Percentiles rank a stretch among this genome's conserved stretches.
Conservation (phyloP, 1,284 basidiomycete species). For the Melampsora americana region DNA sequence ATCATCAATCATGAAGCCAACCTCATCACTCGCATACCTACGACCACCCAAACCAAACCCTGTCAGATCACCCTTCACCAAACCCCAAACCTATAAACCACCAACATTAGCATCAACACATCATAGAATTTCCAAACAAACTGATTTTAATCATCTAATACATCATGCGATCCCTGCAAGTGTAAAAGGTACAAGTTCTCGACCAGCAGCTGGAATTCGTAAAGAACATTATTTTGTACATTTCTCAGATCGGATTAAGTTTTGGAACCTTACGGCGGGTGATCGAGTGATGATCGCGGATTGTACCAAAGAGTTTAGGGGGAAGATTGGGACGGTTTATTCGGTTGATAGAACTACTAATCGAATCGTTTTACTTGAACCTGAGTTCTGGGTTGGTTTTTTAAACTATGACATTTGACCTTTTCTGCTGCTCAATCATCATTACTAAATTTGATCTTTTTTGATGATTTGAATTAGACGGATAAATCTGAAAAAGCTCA, state of each 20-base stretch:
- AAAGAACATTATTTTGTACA: slow-evolving; percentile 43
- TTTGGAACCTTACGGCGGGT: slow-evolving; percentile 41
- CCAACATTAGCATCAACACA: slow-evolving; percentile 15
- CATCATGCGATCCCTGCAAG: slow-evolving; percentile 41
- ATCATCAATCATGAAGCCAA: slow-evolving; percentile 15
- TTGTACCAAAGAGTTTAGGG: slow-evolving; percentile 23
- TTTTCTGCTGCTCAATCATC: background rate
- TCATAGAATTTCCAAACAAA: slow-evolving; percentile 30
- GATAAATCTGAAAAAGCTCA: slow-evolving; percentile 32
- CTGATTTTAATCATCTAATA: slow-evolving; percentile 43
- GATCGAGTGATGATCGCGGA: slow-evolving; percentile 44
- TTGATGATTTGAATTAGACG: too few species aligned
- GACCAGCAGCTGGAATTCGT: slow-evolving; percentile 31
- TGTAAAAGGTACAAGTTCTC: slow-evolving; percentile 32
- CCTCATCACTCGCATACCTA: slow-evolving; percentile 13
- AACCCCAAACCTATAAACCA: slow-evolving; percentile 29
- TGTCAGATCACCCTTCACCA: slow-evolving; percentile 36
- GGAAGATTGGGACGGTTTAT: slow-evolving; percentile 28
- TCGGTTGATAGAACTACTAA: slow-evolving; percentile 42
- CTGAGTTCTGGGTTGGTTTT: slow-evolving; percentile 36
- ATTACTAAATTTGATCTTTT: too few species aligned
- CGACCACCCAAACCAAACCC: slow-evolving; percentile 31
- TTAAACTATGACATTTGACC: background rate
- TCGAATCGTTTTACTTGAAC: slow-evolving; percentile 28
- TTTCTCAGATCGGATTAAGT: slow-evolving; percentile 39